A percentile compares a stretch with the other conserved stretches of the same genome.
These are phyloP conservation scores for Pseudogymnoascus sp. DNA, from an alignment of 2,329 filamentous ascomycete genomes.

Conservation along the genomic window DNA sequence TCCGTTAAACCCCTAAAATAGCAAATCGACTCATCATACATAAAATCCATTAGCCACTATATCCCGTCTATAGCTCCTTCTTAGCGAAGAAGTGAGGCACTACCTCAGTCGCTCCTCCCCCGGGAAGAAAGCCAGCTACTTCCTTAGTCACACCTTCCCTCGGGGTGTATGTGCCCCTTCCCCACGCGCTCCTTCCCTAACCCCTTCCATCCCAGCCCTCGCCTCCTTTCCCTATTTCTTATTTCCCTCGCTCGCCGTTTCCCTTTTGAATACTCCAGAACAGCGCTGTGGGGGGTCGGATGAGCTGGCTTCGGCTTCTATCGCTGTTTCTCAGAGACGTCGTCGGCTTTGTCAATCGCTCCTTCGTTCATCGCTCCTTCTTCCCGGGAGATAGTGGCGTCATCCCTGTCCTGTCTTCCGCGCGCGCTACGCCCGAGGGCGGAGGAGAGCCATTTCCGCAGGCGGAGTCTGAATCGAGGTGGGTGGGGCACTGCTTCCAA, in stretches of 20 bases:
- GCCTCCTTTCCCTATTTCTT: background rate
- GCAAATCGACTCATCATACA: no score
- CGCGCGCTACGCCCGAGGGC: background rate
- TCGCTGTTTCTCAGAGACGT: background rate
- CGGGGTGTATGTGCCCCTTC: background rate
- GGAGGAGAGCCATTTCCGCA: background rate
- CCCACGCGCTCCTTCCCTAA: background rate
- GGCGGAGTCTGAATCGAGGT: background rate
- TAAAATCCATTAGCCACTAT: no score
- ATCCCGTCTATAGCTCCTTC: background rate
- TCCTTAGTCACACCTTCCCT: background rate
- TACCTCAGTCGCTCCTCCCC: background rate
- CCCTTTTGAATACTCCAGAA: background rate
- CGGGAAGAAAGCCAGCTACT: background rate
- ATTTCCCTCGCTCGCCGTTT: background rate
- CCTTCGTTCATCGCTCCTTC: background rate
- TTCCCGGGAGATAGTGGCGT: background rate
- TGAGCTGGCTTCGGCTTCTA: background rate
- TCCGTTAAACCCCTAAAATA: no score
- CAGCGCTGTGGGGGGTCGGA: background rate
- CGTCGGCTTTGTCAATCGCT: background rate
- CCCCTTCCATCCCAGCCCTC: background rate
- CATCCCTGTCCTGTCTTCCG: background rate
- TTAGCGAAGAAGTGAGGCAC: background rate
- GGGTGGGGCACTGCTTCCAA: background rate